Base-by-base conservation (phyloP, 1,139 yeast genomes). In the Geotrichum bryndzae region DNA sequence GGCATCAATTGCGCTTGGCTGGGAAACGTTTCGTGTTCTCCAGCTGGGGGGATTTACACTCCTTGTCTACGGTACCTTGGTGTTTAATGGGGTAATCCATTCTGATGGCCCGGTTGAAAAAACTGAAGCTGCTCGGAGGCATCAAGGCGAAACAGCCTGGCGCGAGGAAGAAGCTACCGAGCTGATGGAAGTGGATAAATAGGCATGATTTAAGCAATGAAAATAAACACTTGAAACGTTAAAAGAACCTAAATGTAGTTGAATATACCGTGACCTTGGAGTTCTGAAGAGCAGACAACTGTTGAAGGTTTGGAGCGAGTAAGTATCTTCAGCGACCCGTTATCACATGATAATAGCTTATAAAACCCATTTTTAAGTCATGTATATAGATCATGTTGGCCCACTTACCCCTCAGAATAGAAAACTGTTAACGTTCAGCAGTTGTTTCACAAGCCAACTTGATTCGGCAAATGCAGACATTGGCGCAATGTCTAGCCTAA, bases 1-100 rank as follows among this genome's bases (percentile, higher is more conserved):
- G 0, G 80, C 87, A 15, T 90, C 95, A 0, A 76, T 88, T 61
- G 61, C 75, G 18, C 72, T 88, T 68, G 95, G 95, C 2, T 89
- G 96, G 96, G 96, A 89, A 73, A 68, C 78, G 0, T 88, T 88
- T 75, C 79, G 80, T 48, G 71, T 77, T 50, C 73, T 86, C 64
- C 96, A 89, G 72, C 75, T 85, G 41, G 57, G 81, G n/a, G 96
- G 96, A 0, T 89, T 89, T 70, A 76, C 73, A 0, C 69, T 84
- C 38, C 76, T 88, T 62, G 92, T 88, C 3, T 80, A 82, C 65
- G 96, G 96, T 25, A 88, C 95, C 0, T 76, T 88, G 60, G 79
- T 88, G 61, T 89, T 87, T 77, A 88, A 89, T 69, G 88, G 87
- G 2, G 88, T 87, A 1, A 75, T 88, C 31, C 63, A 65, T 38